phyloP scores from a whole-genome alignment of 805 yeast genomes.

The Nakazawaea sp. region DNA sequence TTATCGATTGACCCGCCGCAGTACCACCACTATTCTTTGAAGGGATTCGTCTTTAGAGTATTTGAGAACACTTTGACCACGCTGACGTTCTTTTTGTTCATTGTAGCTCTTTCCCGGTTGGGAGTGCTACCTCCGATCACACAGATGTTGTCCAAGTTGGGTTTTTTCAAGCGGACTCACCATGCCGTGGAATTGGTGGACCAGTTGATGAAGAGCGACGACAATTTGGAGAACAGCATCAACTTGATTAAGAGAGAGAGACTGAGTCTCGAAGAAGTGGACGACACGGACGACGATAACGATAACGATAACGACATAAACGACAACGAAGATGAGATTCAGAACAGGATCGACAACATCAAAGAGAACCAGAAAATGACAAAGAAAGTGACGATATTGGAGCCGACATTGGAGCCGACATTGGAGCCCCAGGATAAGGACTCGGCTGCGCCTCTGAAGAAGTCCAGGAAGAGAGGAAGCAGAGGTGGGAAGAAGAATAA shows the following conservation, averaged over 20 bases:
- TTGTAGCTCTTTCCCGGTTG: constrained; percentile 29
- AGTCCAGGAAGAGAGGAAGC: constrained; percentile 75
- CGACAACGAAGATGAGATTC: constrained; percentile 1
- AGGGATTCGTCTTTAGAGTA: constrained; percentile 22
- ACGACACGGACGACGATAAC: not conserved
- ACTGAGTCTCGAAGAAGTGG: constrained; percentile 11
- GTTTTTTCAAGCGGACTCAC: constrained; percentile 25
- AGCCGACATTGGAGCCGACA: constrained; percentile 14
- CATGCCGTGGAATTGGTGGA: constrained; percentile 28
- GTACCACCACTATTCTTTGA: constrained; percentile 6
- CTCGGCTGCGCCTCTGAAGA: constrained; percentile 17
- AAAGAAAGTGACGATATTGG: constrained; percentile 21
- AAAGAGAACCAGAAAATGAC: constrained; percentile 11
- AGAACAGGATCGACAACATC: constrained; percentile 12
- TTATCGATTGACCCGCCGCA: constrained; percentile 15
- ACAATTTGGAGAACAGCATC: constrained; percentile 19
- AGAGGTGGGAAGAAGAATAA: constrained; percentile 73
- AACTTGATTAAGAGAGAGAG: constrained; percentile 19
- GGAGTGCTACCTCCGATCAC: constrained; percentile 29
- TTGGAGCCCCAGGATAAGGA: constrained; percentile 7
- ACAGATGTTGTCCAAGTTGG: constrained; percentile 21
- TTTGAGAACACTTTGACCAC: constrained; percentile 47
- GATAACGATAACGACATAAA: not conserved
- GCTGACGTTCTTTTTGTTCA: constrained; percentile 25
- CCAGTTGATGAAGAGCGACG: constrained; percentile 20